Evolutionary conservation across 2,329 filamentous ascomycete genomes (phyloP).

Genomic region (Botrytis hyacinthi): DNA sequence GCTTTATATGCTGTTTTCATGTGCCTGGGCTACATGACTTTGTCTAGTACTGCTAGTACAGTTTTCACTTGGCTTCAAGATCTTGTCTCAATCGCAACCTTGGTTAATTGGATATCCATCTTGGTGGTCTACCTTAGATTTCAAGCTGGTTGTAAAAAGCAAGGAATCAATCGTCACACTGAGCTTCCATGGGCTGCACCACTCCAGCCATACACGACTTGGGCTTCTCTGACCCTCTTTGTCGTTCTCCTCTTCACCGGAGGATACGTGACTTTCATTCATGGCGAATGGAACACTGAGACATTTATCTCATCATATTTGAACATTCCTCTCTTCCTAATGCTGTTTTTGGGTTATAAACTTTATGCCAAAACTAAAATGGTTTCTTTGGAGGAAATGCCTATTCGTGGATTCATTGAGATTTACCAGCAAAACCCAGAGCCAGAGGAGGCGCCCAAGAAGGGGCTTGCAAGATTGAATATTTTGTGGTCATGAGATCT

Average conservation of each 20-base stretch:
- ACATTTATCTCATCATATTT: conserved; percentile 62
- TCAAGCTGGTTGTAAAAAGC: conserved; percentile 52
- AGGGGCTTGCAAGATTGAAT: conserved; percentile 37
- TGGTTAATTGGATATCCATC: conserved; percentile 62
- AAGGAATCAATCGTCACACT: conserved; percentile 48
- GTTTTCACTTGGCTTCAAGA: conserved; percentile 66
- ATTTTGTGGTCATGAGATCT: conserved; percentile 37
- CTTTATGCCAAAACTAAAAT: conserved; percentile 49
- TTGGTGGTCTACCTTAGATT: conserved; percentile 59
- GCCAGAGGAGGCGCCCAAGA: conserved; percentile 34
- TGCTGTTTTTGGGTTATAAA: conserved; percentile 52
- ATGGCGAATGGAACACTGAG: conserved; percentile 56
- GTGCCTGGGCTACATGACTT: conserved; percentile 66
- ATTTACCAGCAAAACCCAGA: conserved; percentile 40
- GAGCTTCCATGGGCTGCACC: conserved; percentile 57
- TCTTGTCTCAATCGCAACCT: conserved; percentile 59
- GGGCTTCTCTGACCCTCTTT: conserved; percentile 56
- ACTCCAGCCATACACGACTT: conserved; percentile 52
- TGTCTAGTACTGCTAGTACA: conserved; percentile 53
- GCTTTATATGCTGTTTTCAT: conserved; percentile 55
- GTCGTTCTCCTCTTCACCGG: conserved; percentile 67
- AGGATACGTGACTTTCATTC: conserved; percentile 63
- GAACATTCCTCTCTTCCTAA: conserved; percentile 45
- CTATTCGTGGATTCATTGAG: conserved; percentile 41
- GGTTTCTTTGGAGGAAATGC: conserved; percentile 41